Evolutionary conservation across 345 rosid genomes (phyloP), one percentile per base, ranked within the genome.

Genomic region (Cardiospermum halicacabum): DNA sequence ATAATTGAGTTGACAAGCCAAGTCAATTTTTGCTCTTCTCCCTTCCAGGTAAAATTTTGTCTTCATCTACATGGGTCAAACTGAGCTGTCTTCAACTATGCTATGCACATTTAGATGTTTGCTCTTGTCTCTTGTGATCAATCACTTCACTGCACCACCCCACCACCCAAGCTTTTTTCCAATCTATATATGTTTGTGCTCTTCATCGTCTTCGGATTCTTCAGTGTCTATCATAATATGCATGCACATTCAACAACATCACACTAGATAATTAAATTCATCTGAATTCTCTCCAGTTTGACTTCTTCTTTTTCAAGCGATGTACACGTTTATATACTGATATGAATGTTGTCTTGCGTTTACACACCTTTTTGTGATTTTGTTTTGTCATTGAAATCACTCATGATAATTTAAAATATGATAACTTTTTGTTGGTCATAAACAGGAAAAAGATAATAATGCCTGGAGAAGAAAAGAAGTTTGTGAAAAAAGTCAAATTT

Each of bases 381-480:
- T 58, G 48, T 37, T n/a, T 47, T 11, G 50, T 37, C 31, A 13
- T 5, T 12, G 15, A 15, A 13, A 42, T 7, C 7, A 11, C 4
- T n/a, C n/a, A 24, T 1, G 24, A 60, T 25, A 25, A 25, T 24
- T 0, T 21, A 26, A 19, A 19, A 13, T 16, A 9, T 7, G 7
- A 53, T 30, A 21, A 11, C 37, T 9, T 56, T 26, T 34, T 16
- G 39, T 64, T 36, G 8, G 51, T 58, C 39, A 64, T 56, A 60
- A 58, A 60, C 63, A 54, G 47, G 53, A 28, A 50, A 62, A 56
- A 49, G 63, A 67, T 69, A 61, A 48, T 62, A 56, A 37, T 56
- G 58, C 60, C 68, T 56, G 69, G 76, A 73, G 76, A 51, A 67
- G 60, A 53, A 62, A 45, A 5, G 16, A 45, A 67, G 76, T 67